Percentiles rank a stretch among this genome's conserved stretches.
Conservation (phyloP, 2,329 filamentous ascomycete genomes). For the Arthrobotrys conoides region DNA sequence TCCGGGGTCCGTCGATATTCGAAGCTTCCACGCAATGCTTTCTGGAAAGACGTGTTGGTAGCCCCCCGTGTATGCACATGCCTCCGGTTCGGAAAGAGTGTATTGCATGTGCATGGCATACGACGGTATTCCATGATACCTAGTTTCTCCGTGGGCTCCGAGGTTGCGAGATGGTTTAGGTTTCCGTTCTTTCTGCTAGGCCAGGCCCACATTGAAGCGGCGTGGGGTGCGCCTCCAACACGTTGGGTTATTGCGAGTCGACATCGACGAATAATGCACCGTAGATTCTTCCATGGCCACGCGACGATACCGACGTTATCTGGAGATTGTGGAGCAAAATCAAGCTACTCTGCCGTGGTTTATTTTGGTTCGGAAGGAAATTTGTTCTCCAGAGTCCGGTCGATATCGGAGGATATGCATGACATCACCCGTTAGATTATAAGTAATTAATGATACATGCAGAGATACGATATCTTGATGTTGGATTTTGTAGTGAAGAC, state of each 20-base stretch:
- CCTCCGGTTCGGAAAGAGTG: slow-evolving; percentile 21
- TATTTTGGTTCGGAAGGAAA: slow-evolving; percentile 14
- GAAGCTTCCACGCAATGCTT: slow-evolving; percentile 30
- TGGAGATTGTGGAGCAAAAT: slow-evolving; percentile 14
- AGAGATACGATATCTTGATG: not conserved
- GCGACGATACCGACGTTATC: slow-evolving; percentile 26
- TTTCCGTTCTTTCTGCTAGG: slow-evolving; percentile 4
- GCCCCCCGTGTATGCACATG: slow-evolving; percentile 6
- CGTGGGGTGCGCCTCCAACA: slow-evolving; percentile 18
- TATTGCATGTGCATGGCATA: slow-evolving; percentile 21
- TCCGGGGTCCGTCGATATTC: slow-evolving; percentile 29
- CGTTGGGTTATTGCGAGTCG: slow-evolving; percentile 4
- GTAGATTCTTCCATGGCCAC: slow-evolving; percentile 21
- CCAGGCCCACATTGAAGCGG: slow-evolving; percentile 7
- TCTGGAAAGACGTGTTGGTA: slow-evolving; percentile 19
- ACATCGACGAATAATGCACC: slow-evolving; percentile 15
- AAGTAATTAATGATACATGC: not conserved
- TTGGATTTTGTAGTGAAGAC: not conserved
- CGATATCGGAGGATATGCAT: slow-evolving; percentile 23
- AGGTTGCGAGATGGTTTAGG: not conserved
- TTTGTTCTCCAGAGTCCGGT: slow-evolving; percentile 22
- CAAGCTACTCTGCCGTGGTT: slow-evolving; percentile 7
- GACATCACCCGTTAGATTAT: slow-evolving; percentile 21
- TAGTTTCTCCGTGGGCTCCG: slow-evolving; percentile 24
- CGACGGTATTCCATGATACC: not conserved